Percentiles rank a stretch among this genome's conserved stretches.
These are phyloP conservation scores for Cyclotella cryptica DNA, from an alignment of 108 stramenopile species.

Conservation along the genomic window DNA sequence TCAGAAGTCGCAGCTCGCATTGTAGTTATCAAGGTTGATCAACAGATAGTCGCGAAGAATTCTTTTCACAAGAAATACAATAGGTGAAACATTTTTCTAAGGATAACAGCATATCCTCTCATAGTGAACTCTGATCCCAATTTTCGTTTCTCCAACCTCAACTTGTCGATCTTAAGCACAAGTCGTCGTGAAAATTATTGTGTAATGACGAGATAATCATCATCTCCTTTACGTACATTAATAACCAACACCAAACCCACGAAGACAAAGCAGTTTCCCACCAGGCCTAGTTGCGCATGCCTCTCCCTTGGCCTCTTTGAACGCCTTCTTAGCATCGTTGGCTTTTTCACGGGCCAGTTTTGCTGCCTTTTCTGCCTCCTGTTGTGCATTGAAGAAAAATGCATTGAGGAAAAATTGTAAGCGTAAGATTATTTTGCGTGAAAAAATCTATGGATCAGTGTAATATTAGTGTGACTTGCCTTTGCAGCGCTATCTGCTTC, in stretches of 20 bases:
- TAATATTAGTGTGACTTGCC: slow-evolving; percentile 32
- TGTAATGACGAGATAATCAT: neutral
- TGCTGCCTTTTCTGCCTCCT: slow-evolving; percentile 60
- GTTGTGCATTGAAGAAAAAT: slow-evolving; percentile 8
- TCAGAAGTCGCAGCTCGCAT: no score
- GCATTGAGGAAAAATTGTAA: slow-evolving; percentile 11
- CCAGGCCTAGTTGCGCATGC: slow-evolving; percentile 83
- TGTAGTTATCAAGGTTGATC: no score
- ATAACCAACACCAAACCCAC: slow-evolving; percentile 70
- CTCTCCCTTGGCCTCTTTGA: slow-evolving; percentile 78
- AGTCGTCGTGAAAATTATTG: neutral
- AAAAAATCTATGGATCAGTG: neutral
- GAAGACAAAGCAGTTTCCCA: slow-evolving; percentile 84
- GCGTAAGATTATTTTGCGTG: slow-evolving; percentile 13
- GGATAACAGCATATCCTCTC: no score
- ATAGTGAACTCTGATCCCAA: no score
- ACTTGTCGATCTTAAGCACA: no score
- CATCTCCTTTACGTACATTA: slow-evolving; percentile 28
- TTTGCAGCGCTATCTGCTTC: slow-evolving; percentile 71
- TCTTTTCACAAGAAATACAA: no score
- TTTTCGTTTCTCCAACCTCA: no score
- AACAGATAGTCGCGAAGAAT: no score
- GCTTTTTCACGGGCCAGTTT: slow-evolving; percentile 59
- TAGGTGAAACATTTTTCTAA: no score
- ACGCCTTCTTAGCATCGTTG: slow-evolving; percentile 73